These are phyloP conservation scores for Aspergillus sergii DNA, from an alignment of 2,329 filamentous ascomycete genomes.

Conservation along the genomic window DNA sequence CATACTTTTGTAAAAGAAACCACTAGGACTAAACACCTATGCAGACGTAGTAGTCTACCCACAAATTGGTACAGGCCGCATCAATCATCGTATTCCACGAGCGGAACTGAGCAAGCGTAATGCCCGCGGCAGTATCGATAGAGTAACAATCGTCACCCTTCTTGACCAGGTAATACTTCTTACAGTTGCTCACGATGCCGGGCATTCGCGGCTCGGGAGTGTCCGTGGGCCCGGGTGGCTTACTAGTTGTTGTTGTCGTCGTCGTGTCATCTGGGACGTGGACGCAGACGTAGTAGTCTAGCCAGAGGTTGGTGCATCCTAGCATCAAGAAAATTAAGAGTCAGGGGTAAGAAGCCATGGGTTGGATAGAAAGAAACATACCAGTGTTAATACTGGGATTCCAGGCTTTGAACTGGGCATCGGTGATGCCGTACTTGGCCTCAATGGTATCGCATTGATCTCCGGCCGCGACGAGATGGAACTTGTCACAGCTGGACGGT, in stretches of 20 bases:
- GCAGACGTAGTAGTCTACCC: conserved; percentile 15
- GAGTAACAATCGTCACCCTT: conserved; percentile 16
- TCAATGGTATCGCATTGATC: conserved; percentile 15
- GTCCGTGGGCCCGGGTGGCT: neutral
- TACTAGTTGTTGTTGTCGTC: neutral
- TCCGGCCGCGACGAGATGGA: conserved; percentile 8
- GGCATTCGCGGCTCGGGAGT: conserved; percentile 10
- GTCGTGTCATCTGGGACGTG: conserved; percentile 1
- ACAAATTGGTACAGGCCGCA: conserved; percentile 12
- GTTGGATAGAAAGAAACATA: neutral
- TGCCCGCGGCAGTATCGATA: conserved; percentile 12
- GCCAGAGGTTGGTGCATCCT: conserved; percentile 14
- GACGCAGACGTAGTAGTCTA: conserved; percentile 16
- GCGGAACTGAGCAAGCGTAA: conserved; percentile 17
- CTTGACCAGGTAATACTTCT: conserved; percentile 17
- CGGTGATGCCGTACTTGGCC: neutral
- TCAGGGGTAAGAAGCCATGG: accelerated
- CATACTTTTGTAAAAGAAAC: neutral
- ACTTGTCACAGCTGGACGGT: neutral
- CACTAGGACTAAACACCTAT: conserved; percentile 3
- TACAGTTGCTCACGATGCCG: conserved; percentile 16
- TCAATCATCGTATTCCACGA: conserved; percentile 18
- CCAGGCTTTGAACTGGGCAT: conserved; percentile 10
- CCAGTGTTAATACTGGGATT: conserved; percentile 7
- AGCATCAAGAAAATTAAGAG: too few species aligned